Evolutionary conservation across 306 rosid species (phyloP).

Genomic region (Pueraria montana): DNA sequence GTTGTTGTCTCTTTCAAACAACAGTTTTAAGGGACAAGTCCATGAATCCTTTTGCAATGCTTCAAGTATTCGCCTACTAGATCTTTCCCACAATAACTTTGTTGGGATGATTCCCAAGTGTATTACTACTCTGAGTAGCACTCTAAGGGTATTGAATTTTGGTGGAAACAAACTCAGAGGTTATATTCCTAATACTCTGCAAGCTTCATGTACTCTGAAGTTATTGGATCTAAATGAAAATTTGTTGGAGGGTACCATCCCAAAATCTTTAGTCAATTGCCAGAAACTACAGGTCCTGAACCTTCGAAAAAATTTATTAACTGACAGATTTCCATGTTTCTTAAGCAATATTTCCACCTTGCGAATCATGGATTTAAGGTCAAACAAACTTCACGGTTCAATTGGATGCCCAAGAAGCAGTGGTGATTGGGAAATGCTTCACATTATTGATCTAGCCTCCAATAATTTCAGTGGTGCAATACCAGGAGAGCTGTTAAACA

Average conservation of each 20-base stretch:
- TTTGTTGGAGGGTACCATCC: conserved; percentile 40
- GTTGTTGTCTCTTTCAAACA: conserved; percentile 44
- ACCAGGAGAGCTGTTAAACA: background rate
- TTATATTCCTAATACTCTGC: background rate
- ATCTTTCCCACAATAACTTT: conserved; percentile 53
- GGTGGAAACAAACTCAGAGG: conserved; percentile 46
- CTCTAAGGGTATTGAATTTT: conserved; percentile 37
- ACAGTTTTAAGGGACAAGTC: conserved; percentile 31
- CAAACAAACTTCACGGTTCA: background rate
- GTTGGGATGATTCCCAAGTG: conserved; percentile 49
- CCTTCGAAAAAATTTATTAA: conserved; percentile 31
- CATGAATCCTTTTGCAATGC: conserved; percentile 51
- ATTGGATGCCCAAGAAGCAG: background rate
- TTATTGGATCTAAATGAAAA: conserved; percentile 52
- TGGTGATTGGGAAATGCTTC: conserved; percentile 36
- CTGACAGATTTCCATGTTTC: conserved; percentile 42
- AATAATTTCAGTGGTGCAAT: conserved; percentile 50
- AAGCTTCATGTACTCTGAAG: conserved; percentile 34
- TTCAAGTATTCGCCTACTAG: conserved; percentile 37
- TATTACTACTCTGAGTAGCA: background rate
- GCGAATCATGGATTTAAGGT: background rate
- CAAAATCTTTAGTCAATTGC: conserved; percentile 32
- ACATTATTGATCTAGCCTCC: conserved; percentile 41
- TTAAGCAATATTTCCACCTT: conserved; percentile 10
- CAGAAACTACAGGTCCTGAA: conserved; percentile 32